Percentiles rank a stretch among this genome's conserved stretches.
These are phyloP conservation scores for Spencermartinsiella europaea DNA, from an alignment of 805 yeast species.

Conservation along the genomic window DNA sequence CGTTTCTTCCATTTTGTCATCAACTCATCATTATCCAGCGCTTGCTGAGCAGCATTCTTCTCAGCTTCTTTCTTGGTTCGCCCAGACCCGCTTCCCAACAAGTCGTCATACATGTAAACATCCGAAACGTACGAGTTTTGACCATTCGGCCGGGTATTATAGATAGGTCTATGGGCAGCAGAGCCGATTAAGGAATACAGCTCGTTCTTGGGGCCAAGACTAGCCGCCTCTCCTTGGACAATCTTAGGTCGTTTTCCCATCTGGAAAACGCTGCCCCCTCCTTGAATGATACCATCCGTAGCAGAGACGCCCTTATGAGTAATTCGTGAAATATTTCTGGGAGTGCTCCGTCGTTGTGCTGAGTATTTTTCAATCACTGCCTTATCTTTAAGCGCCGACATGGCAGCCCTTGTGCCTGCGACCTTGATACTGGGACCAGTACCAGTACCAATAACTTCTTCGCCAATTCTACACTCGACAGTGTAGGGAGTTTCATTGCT, in stretches of 20 bases:
- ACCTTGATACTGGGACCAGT: conserved; percentile 61
- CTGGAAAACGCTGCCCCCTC: not conserved
- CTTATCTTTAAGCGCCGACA: conserved; percentile 61
- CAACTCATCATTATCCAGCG: conserved; percentile 12
- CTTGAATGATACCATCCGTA: not conserved
- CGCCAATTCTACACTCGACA: conserved; percentile 63
- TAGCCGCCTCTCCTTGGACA: not conserved
- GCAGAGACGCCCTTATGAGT: not conserved
- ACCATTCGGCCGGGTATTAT: conserved; percentile 6
- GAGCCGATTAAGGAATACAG: conserved; percentile 18
- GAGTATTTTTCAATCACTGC: conserved; percentile 59
- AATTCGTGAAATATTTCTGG: not conserved
- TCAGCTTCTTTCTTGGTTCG: conserved; percentile 20
- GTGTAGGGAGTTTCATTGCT: conserved; percentile 41
- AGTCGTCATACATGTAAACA: conserved; percentile 13
- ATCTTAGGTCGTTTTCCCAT: not conserved
- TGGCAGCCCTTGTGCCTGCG: conserved; percentile 85
- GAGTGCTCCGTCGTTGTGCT: conserved; percentile 41
- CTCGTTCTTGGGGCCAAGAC: conserved; percentile 16
- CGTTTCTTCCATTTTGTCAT: conserved; percentile 9
- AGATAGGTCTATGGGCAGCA: conserved; percentile 14
- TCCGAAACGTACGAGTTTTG: conserved; percentile 2
- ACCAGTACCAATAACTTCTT: conserved; percentile 67
- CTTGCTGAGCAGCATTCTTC: conserved; percentile 17
- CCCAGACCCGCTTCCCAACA: conserved; percentile 18